Evolutionary conservation across 2,329 filamentous ascomycete genomes (phyloP).

Genomic region (Xylaria sp.): DNA sequence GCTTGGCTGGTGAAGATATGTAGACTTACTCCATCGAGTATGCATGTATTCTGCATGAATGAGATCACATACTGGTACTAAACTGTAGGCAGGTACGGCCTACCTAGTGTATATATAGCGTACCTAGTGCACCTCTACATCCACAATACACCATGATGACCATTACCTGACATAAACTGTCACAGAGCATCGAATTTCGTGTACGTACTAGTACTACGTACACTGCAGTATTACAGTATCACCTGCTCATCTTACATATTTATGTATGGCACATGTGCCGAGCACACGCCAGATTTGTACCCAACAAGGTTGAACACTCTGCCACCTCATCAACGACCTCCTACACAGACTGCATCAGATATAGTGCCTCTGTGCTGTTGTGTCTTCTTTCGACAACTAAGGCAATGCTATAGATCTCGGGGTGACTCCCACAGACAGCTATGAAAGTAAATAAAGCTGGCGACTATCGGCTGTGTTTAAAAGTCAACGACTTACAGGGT

Average conservation of each 20-base stretch:
- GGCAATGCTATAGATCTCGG: background rate
- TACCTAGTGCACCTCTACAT: too few relatives aligned
- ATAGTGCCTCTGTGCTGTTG: background rate
- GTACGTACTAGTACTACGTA: background rate
- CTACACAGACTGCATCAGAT: conserved; percentile 7
- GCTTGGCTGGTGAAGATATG: too few relatives aligned
- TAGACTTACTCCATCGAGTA: background rate
- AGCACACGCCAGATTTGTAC: conserved; percentile 9
- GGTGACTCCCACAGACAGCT: background rate
- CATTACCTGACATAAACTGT: too few relatives aligned
- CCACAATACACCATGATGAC: too few relatives aligned
- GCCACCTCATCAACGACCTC: conserved; percentile 7
- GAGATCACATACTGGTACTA: background rate
- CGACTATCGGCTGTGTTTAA: too few relatives aligned
- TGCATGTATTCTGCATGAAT: background rate
- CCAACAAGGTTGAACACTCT: background rate
- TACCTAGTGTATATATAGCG: too few relatives aligned
- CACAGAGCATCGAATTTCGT: background rate
- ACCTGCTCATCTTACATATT: conserved; percentile 2
- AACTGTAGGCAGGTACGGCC: too few relatives aligned
- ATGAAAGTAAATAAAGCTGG: background rate
- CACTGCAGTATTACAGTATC: conserved; percentile 7
- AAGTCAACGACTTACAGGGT: too few relatives aligned
- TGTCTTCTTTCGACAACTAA: background rate
- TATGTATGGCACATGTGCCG: conserved; percentile 3